Evolutionary conservation across 345 rosid genomes (phyloP).

Genomic region (Erysimum cheiranthoides): DNA sequence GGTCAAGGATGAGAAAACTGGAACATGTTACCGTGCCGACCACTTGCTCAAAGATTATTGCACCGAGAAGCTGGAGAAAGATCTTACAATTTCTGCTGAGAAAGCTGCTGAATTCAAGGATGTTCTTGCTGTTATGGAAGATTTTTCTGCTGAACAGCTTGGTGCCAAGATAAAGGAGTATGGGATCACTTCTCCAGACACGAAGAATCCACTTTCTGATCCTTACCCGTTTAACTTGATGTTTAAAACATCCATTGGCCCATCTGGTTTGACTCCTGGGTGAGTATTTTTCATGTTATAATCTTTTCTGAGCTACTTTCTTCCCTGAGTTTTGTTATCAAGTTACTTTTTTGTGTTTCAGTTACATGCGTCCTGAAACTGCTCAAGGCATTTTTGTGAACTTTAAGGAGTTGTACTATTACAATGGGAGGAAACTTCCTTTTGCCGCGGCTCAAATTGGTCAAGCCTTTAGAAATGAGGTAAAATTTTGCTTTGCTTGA

Average conservation of each 20-base stretch:
- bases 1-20: constrained; percentile 93
- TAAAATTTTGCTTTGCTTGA: constrained; percentile 35
- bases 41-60: constrained; percentile 92
- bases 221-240: constrained; percentile 93
- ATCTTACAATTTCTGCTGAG: constrained; percentile 65
- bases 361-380: constrained; percentile 98
- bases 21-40: constrained; percentile 86
- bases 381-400: constrained; percentile 98
- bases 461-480: constrained; percentile 98
- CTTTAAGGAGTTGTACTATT: constrained; percentile 85
- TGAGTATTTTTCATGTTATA: constrained; percentile 43
- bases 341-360: constrained; percentile 33
- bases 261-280: constrained; percentile 87
- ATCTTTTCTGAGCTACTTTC: neutral
- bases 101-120: constrained; percentile 85
- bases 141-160: constrained; percentile 70
- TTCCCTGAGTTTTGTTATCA: neutral
- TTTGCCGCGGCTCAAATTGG: constrained; percentile 99
- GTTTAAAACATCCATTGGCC: constrained; percentile 98
- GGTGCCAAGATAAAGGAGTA: constrained; percentile 86
- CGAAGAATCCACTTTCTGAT: constrained; percentile 82
- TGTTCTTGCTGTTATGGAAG: constrained; percentile 83
- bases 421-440: constrained; percentile 91
- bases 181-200: constrained; percentile 84
- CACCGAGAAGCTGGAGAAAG: constrained; percentile 86